These are phyloP conservation scores for Austroboletus niveus DNA, from an alignment of 1,284 basidiomycete species.

Conservation along the genomic window DNA sequence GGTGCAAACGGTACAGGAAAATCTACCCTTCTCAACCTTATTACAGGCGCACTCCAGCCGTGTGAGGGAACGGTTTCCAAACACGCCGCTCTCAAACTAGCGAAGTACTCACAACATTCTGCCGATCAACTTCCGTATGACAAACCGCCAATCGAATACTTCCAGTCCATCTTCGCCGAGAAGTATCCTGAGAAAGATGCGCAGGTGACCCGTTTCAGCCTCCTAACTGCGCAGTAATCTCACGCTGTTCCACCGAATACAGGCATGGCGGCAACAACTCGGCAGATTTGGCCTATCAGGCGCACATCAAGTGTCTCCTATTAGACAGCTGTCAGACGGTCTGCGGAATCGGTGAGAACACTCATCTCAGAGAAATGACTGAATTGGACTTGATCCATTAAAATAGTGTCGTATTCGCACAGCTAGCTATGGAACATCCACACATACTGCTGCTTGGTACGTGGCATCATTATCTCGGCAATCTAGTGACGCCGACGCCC, in stretches of 20 bases:
- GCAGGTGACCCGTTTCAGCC: constrained; percentile 39
- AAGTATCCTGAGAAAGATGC: constrained; percentile 96
- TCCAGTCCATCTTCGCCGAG: constrained; percentile 75
- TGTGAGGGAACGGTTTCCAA: constrained; percentile 84
- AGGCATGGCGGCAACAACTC: constrained; percentile 93
- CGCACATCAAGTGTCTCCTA: constrained; percentile 89
- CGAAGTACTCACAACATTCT: constrained; percentile 98
- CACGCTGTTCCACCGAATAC: constrained; percentile 17
- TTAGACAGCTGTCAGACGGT: constrained; percentile 94
- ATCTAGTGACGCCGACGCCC: constrained; percentile 4
- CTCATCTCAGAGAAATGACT: constrained; percentile 8
- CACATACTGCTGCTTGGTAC: constrained; percentile 83
- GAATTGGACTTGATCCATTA: constrained; percentile 13
- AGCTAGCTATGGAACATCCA: constrained; percentile 92
- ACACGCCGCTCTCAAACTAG: constrained; percentile 89
- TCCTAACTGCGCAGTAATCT: constrained; percentile 6
- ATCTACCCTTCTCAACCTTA: constrained; percentile 94
- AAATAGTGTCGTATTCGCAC: constrained; percentile 84
- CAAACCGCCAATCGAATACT: constrained; percentile 90
- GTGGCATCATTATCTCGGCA: constrained; percentile 20
- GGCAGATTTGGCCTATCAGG: constrained; percentile 97
- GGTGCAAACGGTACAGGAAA: constrained; percentile 99
- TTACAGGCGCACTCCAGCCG: constrained; percentile 84
- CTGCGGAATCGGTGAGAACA: constrained; percentile 79
- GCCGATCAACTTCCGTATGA: constrained; percentile 98